A percentile compares a stretch with the other conserved stretches of the same genome.
Evolutionary conservation across 441 rosid species (phyloP).

Genomic region (Iberis amara): DNA sequence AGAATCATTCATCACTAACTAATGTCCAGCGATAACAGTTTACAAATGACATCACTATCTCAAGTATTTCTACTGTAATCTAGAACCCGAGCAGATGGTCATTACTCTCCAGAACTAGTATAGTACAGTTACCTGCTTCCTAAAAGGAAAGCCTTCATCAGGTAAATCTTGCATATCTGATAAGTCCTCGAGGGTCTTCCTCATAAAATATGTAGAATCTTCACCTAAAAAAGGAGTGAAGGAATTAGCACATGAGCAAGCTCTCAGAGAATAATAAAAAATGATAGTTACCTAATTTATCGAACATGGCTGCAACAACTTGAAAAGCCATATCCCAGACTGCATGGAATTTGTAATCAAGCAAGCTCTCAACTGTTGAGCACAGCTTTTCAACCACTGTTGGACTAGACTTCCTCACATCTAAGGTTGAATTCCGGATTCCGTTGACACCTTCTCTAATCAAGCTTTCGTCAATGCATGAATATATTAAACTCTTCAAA

Average conservation of each 20-base stretch:
- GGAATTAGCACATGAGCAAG: constrained; percentile 14
- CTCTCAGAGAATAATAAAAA: neutral
- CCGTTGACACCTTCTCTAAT: constrained; percentile 67
- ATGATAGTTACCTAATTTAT: constrained; percentile 60
- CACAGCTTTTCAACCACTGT: constrained; percentile 73
- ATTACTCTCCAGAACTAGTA: constrained; percentile 8
- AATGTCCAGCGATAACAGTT: constrained; percentile 5
- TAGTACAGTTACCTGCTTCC: constrained; percentile 64
- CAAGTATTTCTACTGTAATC: constrained; percentile 5
- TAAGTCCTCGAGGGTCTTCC: constrained; percentile 66
- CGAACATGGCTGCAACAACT: constrained; percentile 69
- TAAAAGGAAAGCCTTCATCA: constrained; percentile 75
- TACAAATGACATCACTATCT: constrained; percentile 4
- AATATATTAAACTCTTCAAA: constrained; percentile 58
- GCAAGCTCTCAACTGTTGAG: constrained; percentile 66
- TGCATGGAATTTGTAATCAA: constrained; percentile 67
- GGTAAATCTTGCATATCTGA: constrained; percentile 76
- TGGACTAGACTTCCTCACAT: constrained; percentile 51
- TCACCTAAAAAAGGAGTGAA: constrained; percentile 38
- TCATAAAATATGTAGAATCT: constrained; percentile 70
- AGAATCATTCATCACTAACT: constrained; percentile 9
- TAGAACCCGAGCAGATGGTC: constrained; percentile 4
- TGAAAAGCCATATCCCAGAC: constrained; percentile 83
- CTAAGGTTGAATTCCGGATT: constrained; percentile 36
- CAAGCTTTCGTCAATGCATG: constrained; percentile 72